A percentile compares a stretch with the other conserved stretches of the same genome.
These are phyloP conservation scores for Emericellopsis atlantica DNA, from an alignment of 2,329 filamentous ascomycete genomes.

Conservation along the genomic window DNA sequence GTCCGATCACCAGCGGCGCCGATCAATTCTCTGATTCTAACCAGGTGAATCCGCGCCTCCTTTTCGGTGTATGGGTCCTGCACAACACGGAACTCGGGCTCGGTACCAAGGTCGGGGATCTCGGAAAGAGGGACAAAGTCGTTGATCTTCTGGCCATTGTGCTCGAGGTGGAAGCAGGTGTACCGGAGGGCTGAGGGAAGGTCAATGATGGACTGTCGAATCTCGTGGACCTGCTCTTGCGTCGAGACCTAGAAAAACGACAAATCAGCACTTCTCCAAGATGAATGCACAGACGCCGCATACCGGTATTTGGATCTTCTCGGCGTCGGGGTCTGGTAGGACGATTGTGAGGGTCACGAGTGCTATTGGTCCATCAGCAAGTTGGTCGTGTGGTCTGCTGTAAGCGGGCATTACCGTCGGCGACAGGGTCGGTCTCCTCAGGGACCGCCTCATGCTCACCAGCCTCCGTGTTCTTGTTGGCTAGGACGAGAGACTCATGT, in stretches of 20 bases:
- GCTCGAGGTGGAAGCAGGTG: constrained; percentile 96
- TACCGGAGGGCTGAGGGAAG: constrained; percentile 88
- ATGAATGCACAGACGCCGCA: constrained; percentile 12
- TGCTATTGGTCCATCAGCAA: constrained; percentile 18
- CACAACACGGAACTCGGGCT: constrained; percentile 69
- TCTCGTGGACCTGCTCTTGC: constrained; percentile 94
- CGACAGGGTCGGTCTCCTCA: constrained; percentile 14
- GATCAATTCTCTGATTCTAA: constrained; percentile 83
- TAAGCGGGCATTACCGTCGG: constrained; percentile 15
- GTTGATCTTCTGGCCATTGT: constrained; percentile 80
- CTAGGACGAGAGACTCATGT: constrained; percentile 1
- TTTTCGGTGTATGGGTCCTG: constrained; percentile 98
- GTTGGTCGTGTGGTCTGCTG: background rate
- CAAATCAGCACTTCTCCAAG: background rate
- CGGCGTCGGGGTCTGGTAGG: constrained; percentile 61
- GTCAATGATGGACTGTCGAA: constrained; percentile 93
- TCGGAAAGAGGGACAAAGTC: constrained; percentile 90
- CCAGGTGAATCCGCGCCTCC: constrained; percentile 88
- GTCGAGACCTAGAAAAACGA: constrained; percentile 54
- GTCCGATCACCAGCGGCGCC: constrained; percentile 82
- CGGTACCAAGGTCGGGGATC: constrained; percentile 62
- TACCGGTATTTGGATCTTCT: constrained; percentile 78
- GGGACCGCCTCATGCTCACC: constrained; percentile 11
- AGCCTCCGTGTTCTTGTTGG: constrained; percentile 10
- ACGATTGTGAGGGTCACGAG: constrained; percentile 58